Conservation (phyloP, 1,284 basidiomycete species). For the Farysia itapuensis region DNA sequence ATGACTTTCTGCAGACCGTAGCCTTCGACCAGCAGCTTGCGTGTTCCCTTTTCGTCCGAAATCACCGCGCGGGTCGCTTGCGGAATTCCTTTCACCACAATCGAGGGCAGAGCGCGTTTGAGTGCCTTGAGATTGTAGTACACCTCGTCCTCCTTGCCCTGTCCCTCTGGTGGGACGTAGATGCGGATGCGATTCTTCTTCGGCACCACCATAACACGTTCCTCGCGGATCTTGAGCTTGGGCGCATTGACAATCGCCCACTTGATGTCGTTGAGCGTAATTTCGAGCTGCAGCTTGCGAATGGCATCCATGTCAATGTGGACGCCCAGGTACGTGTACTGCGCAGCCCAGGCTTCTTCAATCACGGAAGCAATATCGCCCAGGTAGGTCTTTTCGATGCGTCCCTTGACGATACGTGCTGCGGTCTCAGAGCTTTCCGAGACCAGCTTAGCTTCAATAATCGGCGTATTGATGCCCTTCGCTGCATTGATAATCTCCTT, state of each 20-base stretch:
- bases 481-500: constrained; percentile 99
- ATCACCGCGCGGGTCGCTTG: constrained; percentile 54
- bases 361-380: constrained; percentile 90
- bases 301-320: constrained; percentile 90
- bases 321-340: constrained; percentile 88
- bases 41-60: constrained; percentile 55
- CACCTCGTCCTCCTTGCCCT: constrained; percentile 70
- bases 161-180: constrained; percentile 65
- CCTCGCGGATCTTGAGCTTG: constrained; percentile 90
- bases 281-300: constrained; percentile 87
- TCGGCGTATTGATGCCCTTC: constrained; percentile 93
- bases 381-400: constrained; percentile 90
- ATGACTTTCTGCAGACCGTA: constrained; percentile 97
- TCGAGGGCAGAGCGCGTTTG: constrained; percentile 53
- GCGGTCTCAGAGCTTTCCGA: constrained; percentile 72
- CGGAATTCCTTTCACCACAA: constrained; percentile 58
- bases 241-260: constrained; percentile 83
- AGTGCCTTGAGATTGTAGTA: constrained; percentile 56
- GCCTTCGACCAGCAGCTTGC: constrained; percentile 67
- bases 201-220: constrained; percentile 60
- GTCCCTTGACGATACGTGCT: constrained; percentile 94
- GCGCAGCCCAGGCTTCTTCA: constrained; percentile 92
- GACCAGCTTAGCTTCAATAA: constrained; percentile 93
- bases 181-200: constrained; percentile 78
- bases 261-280: constrained; percentile 89